Base-by-base conservation (phyloP, 805 yeast species). In the Candida verbasci region DNA sequence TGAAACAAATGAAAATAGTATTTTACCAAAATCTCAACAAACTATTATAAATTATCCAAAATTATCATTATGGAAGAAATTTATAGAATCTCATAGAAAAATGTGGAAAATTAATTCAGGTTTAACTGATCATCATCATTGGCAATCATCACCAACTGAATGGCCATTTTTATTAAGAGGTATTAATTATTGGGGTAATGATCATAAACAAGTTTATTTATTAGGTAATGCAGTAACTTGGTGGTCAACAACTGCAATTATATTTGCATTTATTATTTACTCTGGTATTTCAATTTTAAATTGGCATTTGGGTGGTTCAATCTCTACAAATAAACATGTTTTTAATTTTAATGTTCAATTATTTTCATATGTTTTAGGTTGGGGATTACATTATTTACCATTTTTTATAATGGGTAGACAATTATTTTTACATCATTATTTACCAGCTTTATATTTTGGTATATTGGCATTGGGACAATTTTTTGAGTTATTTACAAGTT, bases 371-470 rank as follows among this genome's bases (percentile, higher is more conserved):
- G 51, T 79, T 27, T 51, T 76, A 7, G 95, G 94, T 29, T 86
- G 88, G 85, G 63, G 56, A 8, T 43, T 82, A 25, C 95, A 86
- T 58, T 82, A 75, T 54, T 55, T 70, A 37, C 94, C 95, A 47
- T 84, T 86, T 36, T 81, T 76, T 62, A 65, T 89, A 40, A 89
- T 89, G 97, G 88, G 80, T 17, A 80, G 97, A 65, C 97, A 89
- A 65, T 62, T 89, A 62, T 89, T 91, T 68, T 68, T 89, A 56
- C 97, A 89, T 60, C 97, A 89, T 61, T 91, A 91, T 60, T 65
- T 93, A 47, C 97, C 96, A 39, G 86, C 97, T 2, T 74, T 86
- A 36, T 93, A 87, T 65, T 93, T 93, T 61, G 93, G 87, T 31
- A 69, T 86, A 37, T 68, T 86, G 45, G 86, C 82, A 2, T 65